phyloP scores from a whole-genome alignment of 768 basidiomycete genomes.

The Serpula lacrymans region DNA sequence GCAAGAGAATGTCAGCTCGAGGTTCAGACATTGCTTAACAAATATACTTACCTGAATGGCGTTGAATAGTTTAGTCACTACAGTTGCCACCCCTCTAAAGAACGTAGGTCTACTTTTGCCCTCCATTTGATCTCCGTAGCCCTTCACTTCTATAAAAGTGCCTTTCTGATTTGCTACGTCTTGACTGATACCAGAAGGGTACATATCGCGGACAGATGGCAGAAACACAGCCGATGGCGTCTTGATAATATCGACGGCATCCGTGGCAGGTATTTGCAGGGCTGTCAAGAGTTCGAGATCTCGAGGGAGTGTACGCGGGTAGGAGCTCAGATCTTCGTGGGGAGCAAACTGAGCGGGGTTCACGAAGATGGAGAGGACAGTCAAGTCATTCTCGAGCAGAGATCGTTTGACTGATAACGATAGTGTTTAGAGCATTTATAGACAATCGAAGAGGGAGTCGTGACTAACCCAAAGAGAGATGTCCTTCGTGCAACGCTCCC shows the following conservation, averaged over 20 bases:
- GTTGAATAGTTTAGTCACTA: conserved; percentile 95
- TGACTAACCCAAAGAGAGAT: conserved; percentile 79
- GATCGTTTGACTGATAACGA: conserved; percentile 64
- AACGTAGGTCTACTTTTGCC: conserved; percentile 84
- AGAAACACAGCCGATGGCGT: conserved; percentile 72
- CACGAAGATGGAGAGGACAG: conserved; percentile 94
- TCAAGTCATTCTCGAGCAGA: conserved; percentile 74
- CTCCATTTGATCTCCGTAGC: conserved; percentile 91
- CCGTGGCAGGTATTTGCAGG: conserved; percentile 25
- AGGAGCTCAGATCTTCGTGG: conserved; percentile 86
- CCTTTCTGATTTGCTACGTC: conserved; percentile 73
- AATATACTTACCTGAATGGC: conserved; percentile 66
- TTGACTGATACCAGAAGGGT: conserved; percentile 87
- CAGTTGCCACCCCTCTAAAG: conserved; percentile 93
- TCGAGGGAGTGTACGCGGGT: conserved; percentile 79
- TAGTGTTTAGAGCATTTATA: neutral
- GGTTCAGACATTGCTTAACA: neutral
- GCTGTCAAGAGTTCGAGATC: conserved; percentile 65
- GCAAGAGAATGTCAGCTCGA: neutral
- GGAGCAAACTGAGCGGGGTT: conserved; percentile 98
- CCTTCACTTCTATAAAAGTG: conserved; percentile 90
- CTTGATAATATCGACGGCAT: conserved; percentile 29
- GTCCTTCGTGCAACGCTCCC: conserved; percentile 95
- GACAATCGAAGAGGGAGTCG: neutral
- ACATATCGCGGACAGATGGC: conserved; percentile 81